phyloP scores from a whole-genome alignment of 2,329 filamentous ascomycete species.

The Aspergillus hiratsukae region DNA sequence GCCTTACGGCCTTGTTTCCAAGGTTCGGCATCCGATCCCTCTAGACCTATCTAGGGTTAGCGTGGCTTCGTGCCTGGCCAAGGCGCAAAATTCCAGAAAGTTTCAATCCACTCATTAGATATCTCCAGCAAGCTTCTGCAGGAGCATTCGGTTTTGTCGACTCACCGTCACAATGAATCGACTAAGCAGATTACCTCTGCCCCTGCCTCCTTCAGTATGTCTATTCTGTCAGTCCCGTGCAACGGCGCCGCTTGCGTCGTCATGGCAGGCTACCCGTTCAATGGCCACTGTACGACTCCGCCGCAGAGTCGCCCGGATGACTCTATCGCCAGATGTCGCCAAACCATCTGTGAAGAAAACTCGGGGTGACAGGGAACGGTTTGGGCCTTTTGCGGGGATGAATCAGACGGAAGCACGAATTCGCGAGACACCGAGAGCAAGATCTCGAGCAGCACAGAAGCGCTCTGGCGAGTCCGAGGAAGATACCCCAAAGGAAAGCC shows the following conservation, averaged over 20 bases:
- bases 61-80: neutral
- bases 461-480: constrained; percentile 33
- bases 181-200: constrained; percentile 26
- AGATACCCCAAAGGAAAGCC: constrained; percentile 41
- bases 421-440: constrained; percentile 34
- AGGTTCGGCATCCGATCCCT: constrained; percentile 9
- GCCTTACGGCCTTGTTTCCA: constrained; percentile 10
- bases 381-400: constrained; percentile 57
- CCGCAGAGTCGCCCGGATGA: constrained; percentile 36
- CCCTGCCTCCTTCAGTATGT: constrained; percentile 26
- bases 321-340: constrained; percentile 31
- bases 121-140: neutral
- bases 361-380: constrained; percentile 38
- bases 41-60: constrained; percentile 11
- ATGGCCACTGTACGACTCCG: constrained; percentile 29
- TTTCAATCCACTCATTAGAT: neutral
- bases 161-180: constrained; percentile 13
- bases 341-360: constrained; percentile 29
- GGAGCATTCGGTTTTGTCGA: neutral
- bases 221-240: constrained; percentile 29
- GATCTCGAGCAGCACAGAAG: constrained; percentile 41
- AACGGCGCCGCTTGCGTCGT: constrained; percentile 13
- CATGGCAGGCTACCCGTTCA: constrained; percentile 29
- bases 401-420: constrained; percentile 50
- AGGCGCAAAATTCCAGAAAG: neutral